Percentiles rank a stretch among this genome's conserved stretches.
These are phyloP conservation scores for Centrapalus pauciflorus DNA, from an alignment of 129 eudicot genomes.

Conservation along the genomic window DNA sequence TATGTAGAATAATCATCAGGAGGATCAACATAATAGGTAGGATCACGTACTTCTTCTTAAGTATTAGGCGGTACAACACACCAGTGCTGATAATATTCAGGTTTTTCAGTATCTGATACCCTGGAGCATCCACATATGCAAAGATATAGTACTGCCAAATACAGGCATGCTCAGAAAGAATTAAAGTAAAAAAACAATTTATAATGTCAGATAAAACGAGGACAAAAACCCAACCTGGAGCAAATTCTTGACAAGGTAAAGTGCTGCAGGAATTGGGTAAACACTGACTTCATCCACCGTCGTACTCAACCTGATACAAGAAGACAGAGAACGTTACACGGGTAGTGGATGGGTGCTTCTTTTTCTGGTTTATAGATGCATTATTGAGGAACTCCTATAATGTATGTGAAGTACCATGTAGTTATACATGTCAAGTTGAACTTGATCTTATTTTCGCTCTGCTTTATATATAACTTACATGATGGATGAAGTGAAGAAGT, in stretches of 20 bases:
- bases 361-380: background rate
- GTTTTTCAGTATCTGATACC: slow-evolving; percentile 96
- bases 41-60: slow-evolving; percentile 67
- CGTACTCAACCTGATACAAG: slow-evolving; percentile 69
- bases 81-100: slow-evolving; percentile 96
- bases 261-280: slow-evolving; percentile 97
- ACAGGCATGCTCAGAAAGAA: slow-evolving; percentile 24
- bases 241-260: slow-evolving; percentile 91
- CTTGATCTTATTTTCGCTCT: background rate
- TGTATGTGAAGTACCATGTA: background rate
- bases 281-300: slow-evolving; percentile 87
- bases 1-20: background rate
- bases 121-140: slow-evolving; percentile 99
- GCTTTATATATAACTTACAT: background rate
- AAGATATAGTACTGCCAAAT: slow-evolving; percentile 94
- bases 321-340: slow-evolving; percentile 11
- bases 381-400: background rate
- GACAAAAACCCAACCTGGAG: slow-evolving; percentile 65
- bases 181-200: slow-evolving; percentile 1
- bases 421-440: background rate
- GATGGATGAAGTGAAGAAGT: background rate
- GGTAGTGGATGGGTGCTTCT: slow-evolving; percentile 2
- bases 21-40: slow-evolving; percentile 16
- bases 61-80: slow-evolving; percentile 79
- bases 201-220: background rate